Evolutionary conservation across 2,329 filamentous ascomycete species (phyloP), one percentile per base, ranked within the genome.

Genomic region (Leptosphaerulina australis): DNA sequence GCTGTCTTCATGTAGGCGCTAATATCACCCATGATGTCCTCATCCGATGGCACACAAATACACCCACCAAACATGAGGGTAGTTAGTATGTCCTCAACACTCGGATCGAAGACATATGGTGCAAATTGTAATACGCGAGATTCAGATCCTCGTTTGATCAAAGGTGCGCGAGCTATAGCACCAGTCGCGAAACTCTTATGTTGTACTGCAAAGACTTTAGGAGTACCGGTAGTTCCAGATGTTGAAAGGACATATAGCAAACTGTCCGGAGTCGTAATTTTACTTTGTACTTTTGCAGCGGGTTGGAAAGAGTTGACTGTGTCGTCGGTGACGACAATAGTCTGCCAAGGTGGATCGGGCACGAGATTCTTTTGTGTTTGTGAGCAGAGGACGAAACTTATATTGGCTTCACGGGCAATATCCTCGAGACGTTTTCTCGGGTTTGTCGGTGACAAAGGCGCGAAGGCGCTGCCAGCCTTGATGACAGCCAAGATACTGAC

Each of bases 21-120:
- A 6, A 78, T 67, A 50, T 79, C 74, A 26, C 74, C 73, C 20
- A 75, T 60, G 4, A 76, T 71, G 20, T 78, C 74, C 18, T 64
- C 50, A 14, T 71, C 66, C 1, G 63, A 63, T 3, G 68, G 66
- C 11, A 70, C 56, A 44, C 68, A 71, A 4, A 70, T 50, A n/a
- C 56, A 56, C 5, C 59, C 66, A 3, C 68, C 68, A 26, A 49
- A 54, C 4, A 56, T 63, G 25, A 71, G 53, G 4, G 67, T 52
- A 4, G 64, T 64, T 5, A 72, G 28, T 17, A 64, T 67, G 25
- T 71, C 67, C 47, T 62, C 56, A 2, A 69, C 44, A 3, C 56
- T 59, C 2, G 56, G 59, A 45, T 70, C 68, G n/a, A 68, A 71
- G 10, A 60, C 60, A 31, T 63, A 62, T 0, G 64, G 64, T 10